Conservation (phyloP, 352 stramenopile species). For the Pelagophyceae sp. region DNA sequence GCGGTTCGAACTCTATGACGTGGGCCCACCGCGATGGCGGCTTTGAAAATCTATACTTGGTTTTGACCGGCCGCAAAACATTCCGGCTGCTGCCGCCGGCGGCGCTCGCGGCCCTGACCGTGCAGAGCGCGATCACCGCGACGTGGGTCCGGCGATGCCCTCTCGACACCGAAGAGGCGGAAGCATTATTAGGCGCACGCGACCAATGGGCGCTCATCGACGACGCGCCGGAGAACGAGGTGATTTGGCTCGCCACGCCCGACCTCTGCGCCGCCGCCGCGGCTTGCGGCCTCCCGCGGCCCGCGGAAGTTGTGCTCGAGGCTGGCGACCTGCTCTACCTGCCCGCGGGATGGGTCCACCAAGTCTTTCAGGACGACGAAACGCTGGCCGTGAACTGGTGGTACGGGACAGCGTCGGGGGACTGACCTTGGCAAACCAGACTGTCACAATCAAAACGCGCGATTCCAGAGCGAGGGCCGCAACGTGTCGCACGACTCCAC, state of each 20-base stretch:
- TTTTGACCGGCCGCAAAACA: constrained; percentile 69
- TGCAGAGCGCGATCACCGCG: not conserved
- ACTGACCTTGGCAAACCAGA: too few relatives aligned
- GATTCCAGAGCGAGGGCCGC: too few relatives aligned
- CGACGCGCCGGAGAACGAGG: not conserved
- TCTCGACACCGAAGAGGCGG: not conserved
- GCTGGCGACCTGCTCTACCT: constrained; percentile 76
- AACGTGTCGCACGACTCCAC: too few relatives aligned
- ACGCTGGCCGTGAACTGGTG: constrained; percentile 19
- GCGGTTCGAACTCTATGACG: not conserved
- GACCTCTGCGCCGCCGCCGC: not conserved
- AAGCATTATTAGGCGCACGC: not conserved
- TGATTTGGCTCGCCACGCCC: constrained; percentile 1
- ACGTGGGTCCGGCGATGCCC: not conserved
- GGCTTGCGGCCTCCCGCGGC: too few relatives aligned
- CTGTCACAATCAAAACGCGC: too few relatives aligned
- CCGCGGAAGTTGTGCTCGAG: constrained; percentile 40
- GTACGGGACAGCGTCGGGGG: too few relatives aligned
- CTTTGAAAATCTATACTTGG: constrained; percentile 71
- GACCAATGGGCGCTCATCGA: not conserved
- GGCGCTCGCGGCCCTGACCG: constrained; percentile 60
- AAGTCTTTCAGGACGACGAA: constrained; percentile 40
- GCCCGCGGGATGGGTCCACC: constrained; percentile 75
- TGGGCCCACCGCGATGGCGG: not conserved
- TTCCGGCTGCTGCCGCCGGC: constrained; percentile 69